Evolutionary conservation across 495 filamentous ascomycete species (phyloP).

Genomic region (Penicillium waksmanii): DNA sequence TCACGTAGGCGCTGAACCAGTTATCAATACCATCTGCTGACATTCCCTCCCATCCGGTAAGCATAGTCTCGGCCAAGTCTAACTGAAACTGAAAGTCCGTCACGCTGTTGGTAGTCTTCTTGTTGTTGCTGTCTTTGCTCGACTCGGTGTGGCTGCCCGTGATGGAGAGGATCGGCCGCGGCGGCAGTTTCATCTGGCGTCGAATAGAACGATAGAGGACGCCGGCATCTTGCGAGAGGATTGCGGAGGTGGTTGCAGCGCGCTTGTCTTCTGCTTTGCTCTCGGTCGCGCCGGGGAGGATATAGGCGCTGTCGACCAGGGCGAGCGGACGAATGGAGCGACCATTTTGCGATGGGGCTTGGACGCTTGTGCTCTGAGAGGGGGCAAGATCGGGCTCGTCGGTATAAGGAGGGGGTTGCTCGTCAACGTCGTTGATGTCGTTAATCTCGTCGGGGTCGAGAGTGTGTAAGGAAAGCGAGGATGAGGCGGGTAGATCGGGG

Average conservation of each 20-base stretch:
- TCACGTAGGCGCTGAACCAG: slow-evolving; percentile 29
- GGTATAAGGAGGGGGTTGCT: slow-evolving; percentile 31
- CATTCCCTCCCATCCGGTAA: slow-evolving; percentile 33
- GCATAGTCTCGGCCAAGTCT: slow-evolving; percentile 39
- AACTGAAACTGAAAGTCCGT: slow-evolving; percentile 46
- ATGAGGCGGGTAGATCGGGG: slow-evolving; percentile 15
- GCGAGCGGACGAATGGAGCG: slow-evolving; percentile 12
- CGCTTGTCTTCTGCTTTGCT: slow-evolving; percentile 18
- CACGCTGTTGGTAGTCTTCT: slow-evolving; percentile 31
- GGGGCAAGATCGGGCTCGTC: slow-evolving; percentile 23
- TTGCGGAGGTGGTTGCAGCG: slow-evolving; percentile 31
- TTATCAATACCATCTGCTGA: slow-evolving; percentile 4
- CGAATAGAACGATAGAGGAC: slow-evolving; percentile 32
- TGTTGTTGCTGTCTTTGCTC: slow-evolving; percentile 31
- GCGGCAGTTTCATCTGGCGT: slow-evolving; percentile 39
- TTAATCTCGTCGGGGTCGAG: slow-evolving; percentile 16
- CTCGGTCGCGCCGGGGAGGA: slow-evolving; percentile 18
- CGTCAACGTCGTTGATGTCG: not conserved
- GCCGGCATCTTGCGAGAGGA: slow-evolving; percentile 26
- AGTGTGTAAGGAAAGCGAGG: slow-evolving; percentile 31
- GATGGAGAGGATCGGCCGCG: slow-evolving; percentile 39
- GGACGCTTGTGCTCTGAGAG: not conserved
- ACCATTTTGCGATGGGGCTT: not conserved
- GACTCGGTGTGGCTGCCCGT: slow-evolving; percentile 39
- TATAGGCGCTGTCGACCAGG: slow-evolving; percentile 28